Evolutionary conservation across 2,329 filamentous ascomycete genomes (phyloP).

Genomic region (Exophiala alcalophila): DNA sequence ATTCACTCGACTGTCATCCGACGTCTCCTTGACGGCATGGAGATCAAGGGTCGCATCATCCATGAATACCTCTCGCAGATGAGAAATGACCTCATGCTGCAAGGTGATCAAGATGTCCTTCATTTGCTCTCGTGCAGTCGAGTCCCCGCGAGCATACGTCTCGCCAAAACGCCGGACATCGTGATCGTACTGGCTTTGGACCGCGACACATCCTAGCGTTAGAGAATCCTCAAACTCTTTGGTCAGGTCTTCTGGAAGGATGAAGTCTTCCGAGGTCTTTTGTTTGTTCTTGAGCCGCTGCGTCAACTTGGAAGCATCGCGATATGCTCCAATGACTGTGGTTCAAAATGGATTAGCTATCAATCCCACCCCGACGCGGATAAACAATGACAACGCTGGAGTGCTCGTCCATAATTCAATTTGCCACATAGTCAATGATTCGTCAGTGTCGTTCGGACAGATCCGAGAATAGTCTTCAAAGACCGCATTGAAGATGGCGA

Average conservation of each 20-base stretch:
- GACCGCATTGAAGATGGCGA: no score
- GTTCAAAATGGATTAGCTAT: conserved; percentile 3
- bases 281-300: conserved; percentile 31
- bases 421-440: no score
- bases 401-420: no score
- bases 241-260: conserved; percentile 24
- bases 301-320: conserved; percentile 33
- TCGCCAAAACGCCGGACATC: conserved; percentile 36
- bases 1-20: conserved; percentile 36
- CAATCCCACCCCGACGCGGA: neutral
- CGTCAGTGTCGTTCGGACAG: no score
- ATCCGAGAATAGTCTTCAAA: no score
- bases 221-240: conserved; percentile 38
- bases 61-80: conserved; percentile 34
- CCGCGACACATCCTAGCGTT: conserved; percentile 33
- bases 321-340: conserved; percentile 34
- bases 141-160: conserved; percentile 37
- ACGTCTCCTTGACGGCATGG: conserved; percentile 34
- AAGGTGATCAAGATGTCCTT: conserved; percentile 40
- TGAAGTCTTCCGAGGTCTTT: conserved; percentile 20
- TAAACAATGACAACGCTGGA: no score
- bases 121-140: conserved; percentile 37
- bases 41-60: conserved; percentile 35
- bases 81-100: conserved; percentile 37
- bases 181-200: conserved; percentile 37